Base-by-base conservation (phyloP, 2,329 filamentous ascomycete species). In the Aspergillus fumigatus region DNA sequence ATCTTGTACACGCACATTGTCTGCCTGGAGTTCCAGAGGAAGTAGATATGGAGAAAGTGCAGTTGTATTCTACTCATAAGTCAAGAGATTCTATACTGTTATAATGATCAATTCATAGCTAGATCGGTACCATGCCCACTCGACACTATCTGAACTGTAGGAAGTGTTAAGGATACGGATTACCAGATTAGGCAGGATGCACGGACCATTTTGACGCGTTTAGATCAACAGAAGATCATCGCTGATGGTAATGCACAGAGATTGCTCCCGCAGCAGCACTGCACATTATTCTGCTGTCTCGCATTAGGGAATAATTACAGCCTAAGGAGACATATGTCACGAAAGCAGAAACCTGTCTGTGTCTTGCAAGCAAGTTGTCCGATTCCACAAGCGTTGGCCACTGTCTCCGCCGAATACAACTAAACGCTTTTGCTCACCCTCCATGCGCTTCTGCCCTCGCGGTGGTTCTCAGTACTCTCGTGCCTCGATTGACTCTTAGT, bases 241-340 rank as follows among this genome's bases (percentile, higher is more conserved):
- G 14, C 17, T 17, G 32, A 38, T 32, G 47, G 43, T 19, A 32
- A 41, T 54, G 21, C 43, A 48, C 35, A 50, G 43, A 56, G 65
- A 72, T 64, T 84, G 84, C 70, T 85, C 84, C 59, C 75, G 32
- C 14, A 7, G 32, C 5, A 35, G 32, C 32, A 38, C 32, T 38
- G 32, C 32, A n/a, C 32, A 38, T 38, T 38, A 2, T 38, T 38
- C 14, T 38, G 32, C 5, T 38, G 7, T 6, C 32, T 38, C 14
- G 2, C 14, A 17, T 17, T 38, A 7, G 5, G 1, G 3, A 3
- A 17, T 38, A 38, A 14, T 7, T 17, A 6, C 5, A 38, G 32
- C 32, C 5, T 14, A 38, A n/a, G 32, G 4, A 5, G 14, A 17
- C n/a, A 17, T 14, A 6, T 17, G 7, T 3, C 14, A 17, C 32